A percentile compares a stretch with the other conserved stretches of the same genome.
These are phyloP conservation scores for Tricholoma saponaceum DNA, from an alignment of 768 basidiomycete species.

Conservation along the genomic window DNA sequence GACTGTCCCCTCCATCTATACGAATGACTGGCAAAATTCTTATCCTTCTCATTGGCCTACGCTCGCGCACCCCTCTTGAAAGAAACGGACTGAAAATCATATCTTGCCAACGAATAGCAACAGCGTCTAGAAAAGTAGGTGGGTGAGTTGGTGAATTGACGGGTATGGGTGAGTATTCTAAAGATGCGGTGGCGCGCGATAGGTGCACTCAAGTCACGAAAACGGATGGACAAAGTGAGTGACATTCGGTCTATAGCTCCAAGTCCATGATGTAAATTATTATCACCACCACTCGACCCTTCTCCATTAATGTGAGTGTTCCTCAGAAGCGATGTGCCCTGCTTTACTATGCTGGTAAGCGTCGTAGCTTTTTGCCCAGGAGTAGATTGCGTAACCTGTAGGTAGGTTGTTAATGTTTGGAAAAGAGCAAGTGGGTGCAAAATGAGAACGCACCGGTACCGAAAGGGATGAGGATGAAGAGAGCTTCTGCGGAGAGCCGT, in stretches of 20 bases:
- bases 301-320: neutral
- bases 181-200: no score
- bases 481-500: conserved; percentile 65
- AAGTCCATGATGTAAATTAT: neutral
- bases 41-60: no score
- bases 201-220: no score
- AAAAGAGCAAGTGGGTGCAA: neutral
- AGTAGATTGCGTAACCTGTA: conserved; percentile 72
- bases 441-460: conserved; percentile 60
- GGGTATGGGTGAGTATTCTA: no score
- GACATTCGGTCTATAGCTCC: neutral
- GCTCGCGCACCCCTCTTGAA: no score
- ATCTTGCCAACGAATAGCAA: no score
- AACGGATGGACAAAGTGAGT: neutral
- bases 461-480: conserved; percentile 80
- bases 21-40: no score
- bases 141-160: no score
- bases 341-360: conserved; percentile 75
- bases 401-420: neutral
- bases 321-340: conserved; percentile 53
- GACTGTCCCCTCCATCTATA: no score
- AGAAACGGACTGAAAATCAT: no score
- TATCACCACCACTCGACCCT: neutral
- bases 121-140: no score
- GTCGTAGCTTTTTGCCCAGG: conserved; percentile 72